Base-by-base conservation (phyloP, 495 filamentous ascomycete species). In the Platismatia glauca region DNA sequence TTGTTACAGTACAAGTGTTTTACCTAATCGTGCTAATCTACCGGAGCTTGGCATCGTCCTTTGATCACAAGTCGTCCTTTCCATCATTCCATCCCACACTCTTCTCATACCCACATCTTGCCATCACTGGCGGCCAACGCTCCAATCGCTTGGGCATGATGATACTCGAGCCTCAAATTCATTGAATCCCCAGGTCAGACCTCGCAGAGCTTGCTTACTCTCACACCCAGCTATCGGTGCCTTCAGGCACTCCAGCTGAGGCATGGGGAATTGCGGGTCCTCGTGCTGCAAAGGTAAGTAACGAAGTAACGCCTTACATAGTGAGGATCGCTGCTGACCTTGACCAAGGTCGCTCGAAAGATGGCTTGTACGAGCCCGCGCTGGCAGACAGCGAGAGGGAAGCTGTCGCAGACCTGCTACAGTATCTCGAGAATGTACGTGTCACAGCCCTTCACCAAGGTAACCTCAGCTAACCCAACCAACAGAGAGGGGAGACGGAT, bases 371-470 rank as follows among this genome's bases (percentile, higher is more conserved):
- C 74, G 95, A 99, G 73, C 90, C 91, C 57, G 91, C 94, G 55
- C 80, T 99, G 58, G 92, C 91, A 63, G 94, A 99, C 71, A 95
- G 89, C 75, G 94, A 97, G 76, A 86, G 94, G 68, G 94, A 97
- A 81, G 94, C 94, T 52, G 95, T 99, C 7, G 92, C 94, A 58
- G 94, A 99, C 72, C 80, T 99, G 38, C 80, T 99, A 27, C 87
- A 90, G 67, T 97, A 94, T 72, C 85, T 99, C 61, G 95, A 97
- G 77, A 96, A 97, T 71, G 94, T 97, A 79, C 64, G 84, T 76
- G 31, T 50, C 46, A 52, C 12, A 56, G 41, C 69, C 57, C 59
- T 64, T 55, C 59, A 33, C 43, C 22, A 39, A 59, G 48, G 41
- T 20, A 15, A 55, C 27, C 59, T 34, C 64, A 20, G 50, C 60